These are phyloP conservation scores for Plasmodium ovale DNA, from an alignment of 169 alveolate species.

Conservation along the genomic window DNA sequence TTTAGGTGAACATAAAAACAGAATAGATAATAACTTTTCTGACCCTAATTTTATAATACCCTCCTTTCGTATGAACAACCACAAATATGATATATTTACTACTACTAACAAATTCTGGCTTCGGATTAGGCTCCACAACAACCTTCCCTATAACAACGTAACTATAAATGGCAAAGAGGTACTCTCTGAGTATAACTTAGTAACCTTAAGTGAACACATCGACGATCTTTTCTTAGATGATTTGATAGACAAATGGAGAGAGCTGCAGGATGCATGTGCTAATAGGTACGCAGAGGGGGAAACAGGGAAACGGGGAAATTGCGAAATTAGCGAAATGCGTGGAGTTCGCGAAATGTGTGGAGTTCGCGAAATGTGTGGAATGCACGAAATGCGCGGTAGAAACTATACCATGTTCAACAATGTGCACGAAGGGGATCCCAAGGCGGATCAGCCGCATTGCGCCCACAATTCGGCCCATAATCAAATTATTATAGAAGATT, in stretches of 20 bases:
- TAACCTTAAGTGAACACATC: conserved; percentile 15
- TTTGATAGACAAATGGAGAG: conserved; percentile 28
- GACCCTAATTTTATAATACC: conserved; percentile 28
- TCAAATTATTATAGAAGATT: not conserved
- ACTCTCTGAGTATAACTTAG: conserved; percentile 19
- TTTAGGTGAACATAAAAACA: not conserved
- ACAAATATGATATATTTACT: conserved; percentile 34
- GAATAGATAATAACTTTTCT: not conserved
- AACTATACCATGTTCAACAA: conserved; percentile 11
- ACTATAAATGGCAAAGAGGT: conserved; percentile 25
- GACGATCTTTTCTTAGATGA: conserved; percentile 31
- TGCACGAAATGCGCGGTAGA: too few relatives aligned
- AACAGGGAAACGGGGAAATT: not conserved
- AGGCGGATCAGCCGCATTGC: not conserved
- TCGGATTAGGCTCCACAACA: conserved; percentile 9
- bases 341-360: too few relatives aligned
- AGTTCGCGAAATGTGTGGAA: too few relatives aligned
- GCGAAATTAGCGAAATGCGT: too few relatives aligned
- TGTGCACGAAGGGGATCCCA: too few relatives aligned
- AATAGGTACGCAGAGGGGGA: not conserved
- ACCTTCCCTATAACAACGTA: not conserved
- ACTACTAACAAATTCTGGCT: conserved; percentile 9
- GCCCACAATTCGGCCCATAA: not conserved
- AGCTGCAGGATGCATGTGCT: not conserved
- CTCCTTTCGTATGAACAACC: conserved; percentile 5